Percentiles rank a stretch among this genome's conserved stretches.
Evolutionary conservation across 2,329 filamentous ascomycete genomes (phyloP).

Genomic region (Trichoderma hamatum): DNA sequence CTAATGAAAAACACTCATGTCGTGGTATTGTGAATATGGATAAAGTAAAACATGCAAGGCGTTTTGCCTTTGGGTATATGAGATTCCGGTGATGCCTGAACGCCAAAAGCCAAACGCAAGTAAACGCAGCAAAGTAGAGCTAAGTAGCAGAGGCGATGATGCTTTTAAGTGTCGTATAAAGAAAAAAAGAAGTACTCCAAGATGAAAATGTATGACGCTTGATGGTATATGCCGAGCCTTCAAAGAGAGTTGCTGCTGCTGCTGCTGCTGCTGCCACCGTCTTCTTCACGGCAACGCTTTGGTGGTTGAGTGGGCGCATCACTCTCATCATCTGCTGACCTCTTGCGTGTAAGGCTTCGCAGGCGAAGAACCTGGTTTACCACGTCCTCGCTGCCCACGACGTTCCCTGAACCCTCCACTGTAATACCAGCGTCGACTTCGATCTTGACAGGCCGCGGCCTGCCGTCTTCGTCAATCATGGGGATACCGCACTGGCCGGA

Average conservation of each 20-base stretch:
- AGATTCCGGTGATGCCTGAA: conserved; percentile 9
- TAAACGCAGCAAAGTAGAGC: conserved; percentile 1
- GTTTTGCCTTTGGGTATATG: conserved; percentile 15
- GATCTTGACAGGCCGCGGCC: conserved; percentile 46
- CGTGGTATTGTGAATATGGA: not conserved
- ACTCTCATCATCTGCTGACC: conserved; percentile 29
- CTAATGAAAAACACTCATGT: not conserved
- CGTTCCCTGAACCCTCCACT: conserved; percentile 49
- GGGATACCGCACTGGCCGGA: conserved; percentile 45
- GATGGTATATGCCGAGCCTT: not conserved
- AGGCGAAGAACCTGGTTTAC: conserved; percentile 37
- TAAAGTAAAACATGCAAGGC: not conserved
- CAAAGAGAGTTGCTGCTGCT: not conserved
- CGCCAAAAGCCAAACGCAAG: not conserved
- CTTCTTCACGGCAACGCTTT: not conserved
- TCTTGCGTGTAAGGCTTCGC: conserved; percentile 31
- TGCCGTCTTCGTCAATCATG: conserved; percentile 51
- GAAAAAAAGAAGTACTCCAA: not conserved
- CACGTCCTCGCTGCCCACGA: conserved; percentile 44
- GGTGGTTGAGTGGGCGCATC: conserved; percentile 26
- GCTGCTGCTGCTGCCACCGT: not conserved
- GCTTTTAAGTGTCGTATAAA: not conserved
- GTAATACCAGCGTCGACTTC: conserved; percentile 51
- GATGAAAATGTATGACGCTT: not conserved
- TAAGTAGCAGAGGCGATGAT: not conserved